Evolutionary conservation across 73 alveolate species (phyloP).

Genomic region (Paramecium pentaurelia): DNA sequence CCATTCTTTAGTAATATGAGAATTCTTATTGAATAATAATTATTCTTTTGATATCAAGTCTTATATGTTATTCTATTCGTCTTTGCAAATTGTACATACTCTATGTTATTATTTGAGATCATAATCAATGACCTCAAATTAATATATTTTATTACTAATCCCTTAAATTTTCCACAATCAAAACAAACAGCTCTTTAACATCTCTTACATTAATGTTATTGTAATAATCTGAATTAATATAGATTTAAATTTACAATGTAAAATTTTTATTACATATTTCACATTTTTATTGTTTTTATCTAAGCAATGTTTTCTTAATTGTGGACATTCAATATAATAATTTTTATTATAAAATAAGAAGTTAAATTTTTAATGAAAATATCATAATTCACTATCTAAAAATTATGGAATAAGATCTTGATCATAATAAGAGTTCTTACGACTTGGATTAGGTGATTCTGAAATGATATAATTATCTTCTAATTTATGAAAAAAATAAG

Average conservation of each 20-base stretch:
- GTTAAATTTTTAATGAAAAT: not conserved
- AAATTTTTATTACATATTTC: not conserved
- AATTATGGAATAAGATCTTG: slow-evolving; percentile 3
- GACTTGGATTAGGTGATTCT: not conserved
- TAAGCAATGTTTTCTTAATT: not conserved
- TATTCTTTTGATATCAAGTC: not conserved
- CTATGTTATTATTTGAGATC: slow-evolving; percentile 23
- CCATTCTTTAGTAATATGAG: not conserved
- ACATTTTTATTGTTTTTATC: not conserved
- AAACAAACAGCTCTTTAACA: not conserved
- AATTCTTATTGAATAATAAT: not conserved
- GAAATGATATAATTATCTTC: not conserved
- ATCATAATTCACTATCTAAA: not conserved
- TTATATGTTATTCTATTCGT: not conserved
- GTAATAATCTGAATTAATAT: not conserved
- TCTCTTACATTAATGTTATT: slow-evolving; percentile 6
- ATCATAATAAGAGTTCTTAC: not conserved
- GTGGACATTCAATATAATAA: not conserved
- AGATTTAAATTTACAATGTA: not conserved
- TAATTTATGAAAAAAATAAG: not conserved
- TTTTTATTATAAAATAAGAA: not conserved
- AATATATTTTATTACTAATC: not conserved
- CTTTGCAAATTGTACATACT: not conserved
- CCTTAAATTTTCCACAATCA: not conserved
- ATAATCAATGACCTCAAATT: not conserved